Evolutionary conservation across 495 filamentous ascomycete genomes (phyloP).

Genomic region (Aspergillus sclerotioniger): DNA sequence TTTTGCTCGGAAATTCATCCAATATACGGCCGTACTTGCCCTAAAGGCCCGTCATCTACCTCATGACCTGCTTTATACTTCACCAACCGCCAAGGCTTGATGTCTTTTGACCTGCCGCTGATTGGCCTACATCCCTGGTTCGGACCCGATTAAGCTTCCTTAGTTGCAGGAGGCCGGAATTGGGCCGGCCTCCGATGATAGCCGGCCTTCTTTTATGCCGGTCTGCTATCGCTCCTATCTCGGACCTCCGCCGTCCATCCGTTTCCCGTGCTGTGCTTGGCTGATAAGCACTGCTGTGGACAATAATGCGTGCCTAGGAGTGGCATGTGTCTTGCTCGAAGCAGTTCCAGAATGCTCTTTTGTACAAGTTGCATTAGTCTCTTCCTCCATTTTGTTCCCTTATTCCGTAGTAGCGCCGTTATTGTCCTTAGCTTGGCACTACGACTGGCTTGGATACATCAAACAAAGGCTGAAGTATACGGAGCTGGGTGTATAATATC

Average conservation of each 20-base stretch:
- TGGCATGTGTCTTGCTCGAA: background rate
- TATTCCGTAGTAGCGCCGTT: background rate
- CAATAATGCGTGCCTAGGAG: background rate
- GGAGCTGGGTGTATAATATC: background rate
- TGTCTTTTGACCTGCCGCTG: slow-evolving; percentile 6
- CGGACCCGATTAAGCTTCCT: slow-evolving; percentile 26
- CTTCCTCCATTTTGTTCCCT: too few species aligned
- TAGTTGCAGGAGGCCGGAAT: slow-evolving; percentile 45
- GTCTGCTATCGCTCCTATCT: slow-evolving; percentile 7
- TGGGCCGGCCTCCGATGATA: slow-evolving; percentile 46
- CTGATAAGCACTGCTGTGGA: background rate
- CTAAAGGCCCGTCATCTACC: background rate
- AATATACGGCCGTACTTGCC: background rate
- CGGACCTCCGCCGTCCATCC: background rate
- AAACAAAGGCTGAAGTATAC: background rate
- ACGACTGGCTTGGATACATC: background rate
- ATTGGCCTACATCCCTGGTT: slow-evolving; percentile 24
- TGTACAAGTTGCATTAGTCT: background rate
- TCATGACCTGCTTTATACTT: slow-evolving; percentile 21
- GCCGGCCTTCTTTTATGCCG: slow-evolving; percentile 24
- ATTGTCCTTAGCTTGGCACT: background rate
- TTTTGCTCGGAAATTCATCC: background rate
- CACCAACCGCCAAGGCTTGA: slow-evolving; percentile 26
- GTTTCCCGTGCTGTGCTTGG: background rate
- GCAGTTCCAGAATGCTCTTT: background rate